Base-by-base conservation (phyloP, 768 basidiomycete genomes). In the Russula sp. region DNA sequence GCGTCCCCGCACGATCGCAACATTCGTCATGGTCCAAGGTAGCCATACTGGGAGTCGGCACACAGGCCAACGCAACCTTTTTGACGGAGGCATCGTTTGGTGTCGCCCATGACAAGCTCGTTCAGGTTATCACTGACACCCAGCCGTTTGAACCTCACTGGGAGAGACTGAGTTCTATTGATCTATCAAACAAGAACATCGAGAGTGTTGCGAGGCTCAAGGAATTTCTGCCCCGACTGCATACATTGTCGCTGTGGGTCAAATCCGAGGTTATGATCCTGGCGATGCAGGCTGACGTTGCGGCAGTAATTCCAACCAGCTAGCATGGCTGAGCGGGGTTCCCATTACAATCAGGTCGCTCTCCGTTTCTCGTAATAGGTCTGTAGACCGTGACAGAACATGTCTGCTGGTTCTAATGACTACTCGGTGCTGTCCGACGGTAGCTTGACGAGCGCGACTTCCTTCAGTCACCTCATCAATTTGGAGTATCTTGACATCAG, bases 41-140 rank as follows among this genome's bases (percentile, higher is more conserved):
- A 47, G n/a, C 32, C 37, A 34, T 40, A 45, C 14, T 47, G 3
- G 54, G 58, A 27, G 59, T 32, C 52, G 66, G 64, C 8, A 48
- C 52, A 27, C 69, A 62, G 47, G 67, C 59, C 14, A 78, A 88
- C 66, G 81, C 79, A 9, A 89, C 88, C 0, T 96, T 88, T 77
- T 78, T 98, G 66, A 98, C 96, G 11, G 95, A 98, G 71, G 98
- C 95, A 71, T 98, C 95, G 47, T 99, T 99, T 72, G 93, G 84
- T 16, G 86, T 98, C 49, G 83, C 94, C n/a, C 91, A 92, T 69
- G 96, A 98, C 72, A 83, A 84, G 50, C 82, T 99, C 6, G 88
- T 98, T 2, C 84, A 91, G 73, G 86, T 91, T 69, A 92, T 99
- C 71, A 98, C 95, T 48, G 94, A 98, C 70, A 85, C 94, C 13